Evolutionary conservation across 2,329 filamentous ascomycete genomes (phyloP), one percentile per base, ranked within the genome.

Genomic region (Arthrobotrys iridis): DNA sequence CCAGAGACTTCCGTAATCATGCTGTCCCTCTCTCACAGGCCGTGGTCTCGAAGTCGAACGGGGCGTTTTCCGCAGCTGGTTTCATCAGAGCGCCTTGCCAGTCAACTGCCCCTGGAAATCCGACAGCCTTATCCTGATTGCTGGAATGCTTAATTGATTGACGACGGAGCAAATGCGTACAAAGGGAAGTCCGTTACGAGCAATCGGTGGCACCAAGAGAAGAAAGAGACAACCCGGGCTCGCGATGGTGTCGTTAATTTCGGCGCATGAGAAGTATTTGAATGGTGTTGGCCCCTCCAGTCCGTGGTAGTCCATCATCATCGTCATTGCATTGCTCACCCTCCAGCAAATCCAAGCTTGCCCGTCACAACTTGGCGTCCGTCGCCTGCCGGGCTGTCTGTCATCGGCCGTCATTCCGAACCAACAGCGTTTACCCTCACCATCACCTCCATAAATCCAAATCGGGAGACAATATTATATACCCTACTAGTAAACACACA

Each of bases 31-130:
- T 48, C n/a, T n/a, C n/a, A n/a, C n/a, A 6, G 10, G 24, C 30
- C 37, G 8, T 10, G n/a, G 26, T 4, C 13, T 28, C n/a, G 8
- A 46, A 45, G 13, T 13, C 58, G 3, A 35, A 46, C 65, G 35
- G 65, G 65, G 65, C 65, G 65, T 55, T 71, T 63, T 71, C 45
- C 46, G 52, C 65, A 37, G 55, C 43, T 15, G 30, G 43, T 70
- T 35, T 41, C 24, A 40, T 13, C 52, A 28, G 57, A 45, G 52
- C 45, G 65, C 65, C 65, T 70, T 70, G 65, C 41, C 65, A 45
- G 48, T 35, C 7, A n/a, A 46, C 4, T 20, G n/a, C 26, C 64
- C 52, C 64, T 50, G 43, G 43, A 46, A 70, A 35, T 35, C 58
- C 58, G 33, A 50, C 58, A 48, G 41, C 58, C 58, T 63, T 33